Conservation (phyloP, 805 yeast species). For the Kodamaea restingae region DNA sequence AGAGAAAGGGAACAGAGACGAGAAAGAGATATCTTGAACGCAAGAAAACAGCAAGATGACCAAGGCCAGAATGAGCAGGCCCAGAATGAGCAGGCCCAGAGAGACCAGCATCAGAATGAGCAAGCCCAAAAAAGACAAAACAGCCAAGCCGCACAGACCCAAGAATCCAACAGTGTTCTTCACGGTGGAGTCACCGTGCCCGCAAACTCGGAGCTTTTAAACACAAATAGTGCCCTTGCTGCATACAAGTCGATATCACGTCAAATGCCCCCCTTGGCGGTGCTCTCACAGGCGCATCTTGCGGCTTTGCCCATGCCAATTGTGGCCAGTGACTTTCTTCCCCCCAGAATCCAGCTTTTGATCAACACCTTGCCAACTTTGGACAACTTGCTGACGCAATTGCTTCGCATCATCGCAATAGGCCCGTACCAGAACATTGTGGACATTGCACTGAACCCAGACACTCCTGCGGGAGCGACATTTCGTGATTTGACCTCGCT, state of each 20-base stretch:
- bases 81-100: background rate
- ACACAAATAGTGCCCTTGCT: slow-evolving; percentile 37
- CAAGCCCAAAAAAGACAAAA: background rate
- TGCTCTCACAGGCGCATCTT: slow-evolving; percentile 44
- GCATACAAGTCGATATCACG: slow-evolving; percentile 40
- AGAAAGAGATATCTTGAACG: background rate
- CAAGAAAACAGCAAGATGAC: background rate
- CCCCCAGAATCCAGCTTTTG: slow-evolving; percentile 60
- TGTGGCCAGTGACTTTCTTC: slow-evolving; percentile 52
- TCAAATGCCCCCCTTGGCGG: slow-evolving; percentile 34
- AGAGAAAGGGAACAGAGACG: background rate
- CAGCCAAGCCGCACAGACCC: background rate
- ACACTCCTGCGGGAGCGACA: slow-evolving; percentile 60
- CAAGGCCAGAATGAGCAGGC: background rate
- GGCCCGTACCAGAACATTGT: slow-evolving; percentile 76
- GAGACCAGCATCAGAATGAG: background rate
- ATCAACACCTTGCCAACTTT: slow-evolving; percentile 69
- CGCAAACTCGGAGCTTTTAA: slow-evolving; percentile 39
- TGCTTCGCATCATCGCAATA: slow-evolving; percentile 65
- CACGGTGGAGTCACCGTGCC: slow-evolving; percentile 25
- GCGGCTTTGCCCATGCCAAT: slow-evolving; percentile 59
- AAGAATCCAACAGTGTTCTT: background rate
- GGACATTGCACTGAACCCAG: slow-evolving; percentile 62
- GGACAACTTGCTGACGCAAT: slow-evolving; percentile 79
- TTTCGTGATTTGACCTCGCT: slow-evolving; percentile 67